Evolutionary conservation across 805 yeast genomes (phyloP).

Genomic region (Blastobotrys americana): DNA sequence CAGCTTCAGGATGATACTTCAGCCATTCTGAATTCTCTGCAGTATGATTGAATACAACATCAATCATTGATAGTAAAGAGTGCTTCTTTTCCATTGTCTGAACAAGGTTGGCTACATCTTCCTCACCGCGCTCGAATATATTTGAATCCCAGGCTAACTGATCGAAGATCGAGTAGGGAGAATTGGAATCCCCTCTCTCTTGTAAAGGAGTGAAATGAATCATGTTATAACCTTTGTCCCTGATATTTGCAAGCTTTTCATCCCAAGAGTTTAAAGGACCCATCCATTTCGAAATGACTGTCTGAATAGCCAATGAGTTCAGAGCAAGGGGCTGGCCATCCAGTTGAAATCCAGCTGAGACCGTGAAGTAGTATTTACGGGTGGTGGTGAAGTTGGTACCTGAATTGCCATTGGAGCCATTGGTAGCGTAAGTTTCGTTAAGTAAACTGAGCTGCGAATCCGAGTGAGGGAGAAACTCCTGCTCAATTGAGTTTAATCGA

Average conservation of each 20-base stretch:
- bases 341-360: conserved; percentile 65
- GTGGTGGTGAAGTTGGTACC: not conserved
- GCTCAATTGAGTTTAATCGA: not conserved
- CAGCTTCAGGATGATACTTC: conserved; percentile 78
- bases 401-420: not conserved
- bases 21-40: conserved; percentile 88
- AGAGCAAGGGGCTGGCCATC: conserved; percentile 54
- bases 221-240: conserved; percentile 85
- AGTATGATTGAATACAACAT: conserved; percentile 91
- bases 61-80: conserved; percentile 72
- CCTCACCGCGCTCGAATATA: conserved; percentile 47
- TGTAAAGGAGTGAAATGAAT: conserved; percentile 93
- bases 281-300: conserved; percentile 87
- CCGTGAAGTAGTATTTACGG: conserved; percentile 45
- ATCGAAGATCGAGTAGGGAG: conserved; percentile 88
- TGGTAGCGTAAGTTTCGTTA: conserved; percentile 3
- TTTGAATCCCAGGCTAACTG: conserved; percentile 70
- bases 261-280: conserved; percentile 68
- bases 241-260: conserved; percentile 49
- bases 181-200: conserved; percentile 78
- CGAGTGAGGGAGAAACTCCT: not conserved
- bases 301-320: conserved; percentile 73
- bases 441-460: conserved; percentile 1
- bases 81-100: conserved; percentile 43
- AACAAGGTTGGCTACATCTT: conserved; percentile 50